Conservation (phyloP, 1,284 basidiomycete species). For the Ustanciosporium gigantosporum region DNA sequence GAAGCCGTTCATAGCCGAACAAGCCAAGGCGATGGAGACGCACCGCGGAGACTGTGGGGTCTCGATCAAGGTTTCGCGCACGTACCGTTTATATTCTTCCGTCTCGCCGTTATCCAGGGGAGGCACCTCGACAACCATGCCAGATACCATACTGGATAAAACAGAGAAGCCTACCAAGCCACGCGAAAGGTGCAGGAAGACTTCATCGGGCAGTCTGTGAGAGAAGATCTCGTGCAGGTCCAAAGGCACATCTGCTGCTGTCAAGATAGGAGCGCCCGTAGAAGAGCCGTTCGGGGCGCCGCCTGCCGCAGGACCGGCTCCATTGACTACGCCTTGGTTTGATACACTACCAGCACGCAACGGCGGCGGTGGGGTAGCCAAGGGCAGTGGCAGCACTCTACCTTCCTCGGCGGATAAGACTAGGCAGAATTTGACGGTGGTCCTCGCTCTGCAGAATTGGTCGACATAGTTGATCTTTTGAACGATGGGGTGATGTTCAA, state of each 20-base stretch:
- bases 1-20: conserved; percentile 51
- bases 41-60: conserved; percentile 84
- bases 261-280: conserved; percentile 65
- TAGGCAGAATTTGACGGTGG: conserved; percentile 90
- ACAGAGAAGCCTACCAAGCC: conserved; percentile 85
- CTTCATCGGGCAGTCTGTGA: conserved; percentile 88
- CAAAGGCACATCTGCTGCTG: conserved; percentile 80
- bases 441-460: conserved; percentile 83
- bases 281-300: conserved; percentile 66
- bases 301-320: conserved; percentile 64
- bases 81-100: conserved; percentile 88
- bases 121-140: conserved; percentile 78
- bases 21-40: conserved; percentile 69
- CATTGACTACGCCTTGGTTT: conserved; percentile 13
- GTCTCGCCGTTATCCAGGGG: conserved; percentile 94
- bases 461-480: conserved; percentile 79
- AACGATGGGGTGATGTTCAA: conserved; percentile 68
- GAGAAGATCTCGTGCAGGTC: conserved; percentile 97
- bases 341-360: conserved; percentile 5
- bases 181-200: conserved; percentile 92
- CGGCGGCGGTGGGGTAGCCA: conserved; percentile 69
- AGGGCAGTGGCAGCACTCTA: conserved; percentile 80
- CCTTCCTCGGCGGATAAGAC: conserved; percentile 86
- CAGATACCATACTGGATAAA: conserved; percentile 85
- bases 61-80: conserved; percentile 94